These are phyloP conservation scores for Jaenimonas drosophilae DNA, from an alignment of 208 protist species.

Conservation along the genomic window DNA sequence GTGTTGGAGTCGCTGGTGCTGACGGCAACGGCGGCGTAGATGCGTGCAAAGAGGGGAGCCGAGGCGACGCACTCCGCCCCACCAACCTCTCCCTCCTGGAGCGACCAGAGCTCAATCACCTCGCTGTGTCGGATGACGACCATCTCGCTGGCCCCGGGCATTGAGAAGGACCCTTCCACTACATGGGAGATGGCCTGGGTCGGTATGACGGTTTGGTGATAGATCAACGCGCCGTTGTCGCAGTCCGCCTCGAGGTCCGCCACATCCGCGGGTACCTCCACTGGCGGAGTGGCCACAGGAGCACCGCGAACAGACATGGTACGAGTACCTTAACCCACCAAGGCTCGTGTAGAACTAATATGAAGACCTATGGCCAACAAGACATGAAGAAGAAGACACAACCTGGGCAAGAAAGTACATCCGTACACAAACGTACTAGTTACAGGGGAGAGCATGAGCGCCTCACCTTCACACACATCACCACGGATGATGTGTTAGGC, in stretches of 20 bases:
- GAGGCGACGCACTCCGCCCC: constrained; percentile 54
- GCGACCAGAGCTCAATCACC: constrained; percentile 58
- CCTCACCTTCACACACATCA: too few relatives aligned
- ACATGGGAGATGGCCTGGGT: constrained; percentile 62
- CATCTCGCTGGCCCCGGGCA: constrained; percentile 53
- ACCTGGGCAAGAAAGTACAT: too few relatives aligned
- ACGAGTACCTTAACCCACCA: too few relatives aligned
- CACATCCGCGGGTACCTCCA: neutral
- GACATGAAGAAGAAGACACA: too few relatives aligned
- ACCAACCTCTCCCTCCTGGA: constrained; percentile 29
- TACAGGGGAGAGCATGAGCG: too few relatives aligned
- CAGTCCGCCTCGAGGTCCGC: neutral
- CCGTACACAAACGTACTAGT: too few relatives aligned
- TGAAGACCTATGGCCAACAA: too few relatives aligned
- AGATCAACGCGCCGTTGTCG: constrained; percentile 42
- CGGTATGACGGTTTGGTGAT: constrained; percentile 78
- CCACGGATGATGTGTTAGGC: too few relatives aligned
- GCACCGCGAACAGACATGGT: too few relatives aligned
- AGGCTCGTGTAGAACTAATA: too few relatives aligned
- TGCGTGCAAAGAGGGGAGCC: constrained; percentile 37
- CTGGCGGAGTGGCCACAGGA: too few relatives aligned
- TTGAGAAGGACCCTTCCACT: constrained; percentile 64
- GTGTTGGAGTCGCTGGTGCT: constrained; percentile 16
- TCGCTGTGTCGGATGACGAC: constrained; percentile 51
- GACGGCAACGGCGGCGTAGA: constrained; percentile 55